Conservation (phyloP, 2,329 filamentous ascomycete genomes). For the Phoma herbarum region DNA sequence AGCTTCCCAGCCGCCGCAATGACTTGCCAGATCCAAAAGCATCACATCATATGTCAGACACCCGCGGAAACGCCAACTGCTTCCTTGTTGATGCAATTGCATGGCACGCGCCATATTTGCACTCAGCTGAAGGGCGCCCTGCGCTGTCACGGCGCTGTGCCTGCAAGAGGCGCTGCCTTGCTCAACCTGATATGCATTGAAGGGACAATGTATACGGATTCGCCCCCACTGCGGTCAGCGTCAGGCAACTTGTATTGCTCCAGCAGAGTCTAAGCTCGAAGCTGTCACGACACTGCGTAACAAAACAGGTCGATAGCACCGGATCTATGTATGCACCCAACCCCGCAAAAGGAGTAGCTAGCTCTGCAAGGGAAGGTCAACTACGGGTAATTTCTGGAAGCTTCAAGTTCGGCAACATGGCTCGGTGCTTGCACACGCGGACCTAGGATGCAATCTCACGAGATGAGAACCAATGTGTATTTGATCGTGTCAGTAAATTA, state of each 20-base stretch:
- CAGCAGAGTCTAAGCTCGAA: conserved; percentile 32
- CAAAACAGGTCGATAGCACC: conserved; percentile 32
- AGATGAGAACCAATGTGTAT: conserved; percentile 19
- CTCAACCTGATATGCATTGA: conserved; percentile 28
- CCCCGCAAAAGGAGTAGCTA: conserved; percentile 44
- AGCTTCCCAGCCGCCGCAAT: conserved; percentile 39
- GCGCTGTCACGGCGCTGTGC: conserved; percentile 12
- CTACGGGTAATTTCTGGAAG: conserved; percentile 37
- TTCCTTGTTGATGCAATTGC: conserved; percentile 24
- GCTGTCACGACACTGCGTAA: conserved; percentile 39
- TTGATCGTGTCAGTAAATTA: conserved; percentile 7
- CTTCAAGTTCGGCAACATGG: conserved; percentile 18
- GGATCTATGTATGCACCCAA: conserved; percentile 36
- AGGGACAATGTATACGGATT: conserved; percentile 12
- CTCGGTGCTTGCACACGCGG: conserved; percentile 23
- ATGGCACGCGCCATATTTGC: conserved; percentile 4
- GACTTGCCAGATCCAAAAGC: conserved; percentile 28
- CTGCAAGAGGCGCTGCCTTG: conserved; percentile 30
- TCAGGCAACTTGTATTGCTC: conserved; percentile 29
- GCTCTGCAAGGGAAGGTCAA: conserved; percentile 39
- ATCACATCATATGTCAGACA: conserved; percentile 30
- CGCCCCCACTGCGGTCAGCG: conserved; percentile 31
- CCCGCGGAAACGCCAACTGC: conserved; percentile 36
- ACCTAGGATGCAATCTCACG: conserved; percentile 33
- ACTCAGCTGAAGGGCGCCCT: conserved; percentile 25